phyloP scores from a whole-genome alignment of 306 rosid genomes.

The Albizia julibrissin region DNA sequence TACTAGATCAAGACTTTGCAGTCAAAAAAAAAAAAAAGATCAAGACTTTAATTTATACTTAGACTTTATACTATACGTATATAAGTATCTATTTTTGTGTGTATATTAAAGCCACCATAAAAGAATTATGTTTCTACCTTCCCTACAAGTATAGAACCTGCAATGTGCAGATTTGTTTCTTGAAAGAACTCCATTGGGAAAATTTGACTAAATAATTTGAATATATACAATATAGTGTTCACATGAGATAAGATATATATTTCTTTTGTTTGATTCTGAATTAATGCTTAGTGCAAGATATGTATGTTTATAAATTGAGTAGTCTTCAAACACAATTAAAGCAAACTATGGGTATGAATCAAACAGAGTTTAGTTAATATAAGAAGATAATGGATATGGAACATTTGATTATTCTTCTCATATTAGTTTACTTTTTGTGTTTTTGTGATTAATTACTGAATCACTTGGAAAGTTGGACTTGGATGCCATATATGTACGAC shows the following conservation, averaged over 20 bases:
- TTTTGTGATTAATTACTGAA: neutral
- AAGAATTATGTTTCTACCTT: neutral
- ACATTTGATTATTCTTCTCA: neutral
- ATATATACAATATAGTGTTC: neutral
- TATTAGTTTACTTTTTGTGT: neutral
- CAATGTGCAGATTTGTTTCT: neutral
- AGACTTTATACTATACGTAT: no score
- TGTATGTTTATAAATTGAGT: neutral
- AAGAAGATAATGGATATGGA: neutral
- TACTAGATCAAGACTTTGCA: neutral
- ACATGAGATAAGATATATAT: neutral
- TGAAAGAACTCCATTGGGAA: neutral
- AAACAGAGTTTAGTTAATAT: neutral
- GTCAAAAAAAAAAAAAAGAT: no score
- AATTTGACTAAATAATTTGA: neutral
- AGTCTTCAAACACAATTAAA: neutral
- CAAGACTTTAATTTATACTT: no score
- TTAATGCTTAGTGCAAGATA: neutral
- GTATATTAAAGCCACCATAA: neutral
- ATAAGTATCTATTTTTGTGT: neutral
- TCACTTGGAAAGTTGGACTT: neutral
- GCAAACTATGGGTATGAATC: neutral
- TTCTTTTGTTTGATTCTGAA: neutral
- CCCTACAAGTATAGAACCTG: neutral
- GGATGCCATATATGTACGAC: neutral